Evolutionary conservation across 805 yeast genomes (phyloP).

Genomic region (Metschnikowia borealis): DNA sequence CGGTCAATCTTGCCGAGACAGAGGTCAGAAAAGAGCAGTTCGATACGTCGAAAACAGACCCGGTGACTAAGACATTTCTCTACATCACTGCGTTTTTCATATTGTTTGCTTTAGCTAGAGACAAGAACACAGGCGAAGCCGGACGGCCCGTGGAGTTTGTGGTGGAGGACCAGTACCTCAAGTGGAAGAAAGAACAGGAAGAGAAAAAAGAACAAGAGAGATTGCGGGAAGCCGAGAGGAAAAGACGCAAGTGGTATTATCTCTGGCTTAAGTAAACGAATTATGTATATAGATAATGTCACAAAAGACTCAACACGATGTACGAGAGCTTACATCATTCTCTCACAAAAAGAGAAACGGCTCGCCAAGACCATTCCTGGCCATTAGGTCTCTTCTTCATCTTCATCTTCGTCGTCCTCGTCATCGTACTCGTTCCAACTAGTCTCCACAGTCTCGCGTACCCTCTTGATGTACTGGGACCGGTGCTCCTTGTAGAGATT

Average conservation of each 20-base stretch:
- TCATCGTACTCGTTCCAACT: constrained; percentile 84
- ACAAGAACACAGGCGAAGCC: constrained; percentile 46
- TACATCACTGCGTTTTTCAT: constrained; percentile 46
- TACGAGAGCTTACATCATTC: not conserved
- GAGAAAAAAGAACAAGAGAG: constrained; percentile 17
- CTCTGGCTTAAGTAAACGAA: constrained; percentile 40
- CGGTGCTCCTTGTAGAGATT: constrained; percentile 92
- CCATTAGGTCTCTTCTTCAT: not conserved
- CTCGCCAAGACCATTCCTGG: not conserved
- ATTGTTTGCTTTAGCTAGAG: constrained; percentile 52
- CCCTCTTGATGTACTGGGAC: constrained; percentile 85
- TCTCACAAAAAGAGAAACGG: not conserved
- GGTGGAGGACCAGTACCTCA: constrained; percentile 35
- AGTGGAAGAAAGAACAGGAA: constrained; percentile 18
- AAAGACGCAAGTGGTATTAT: constrained; percentile 45
- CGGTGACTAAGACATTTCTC: constrained; percentile 51
- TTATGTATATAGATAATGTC: constrained; percentile 4
- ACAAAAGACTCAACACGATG: not conserved
- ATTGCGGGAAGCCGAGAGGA: constrained; percentile 14
- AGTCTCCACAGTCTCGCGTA: constrained; percentile 89
- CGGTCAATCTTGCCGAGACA: constrained; percentile 42
- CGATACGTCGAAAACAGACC: constrained; percentile 51
- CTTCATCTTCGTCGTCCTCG: constrained; percentile 38
- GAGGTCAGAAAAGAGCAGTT: constrained; percentile 43
- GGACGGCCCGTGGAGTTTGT: constrained; percentile 38